Evolutionary conservation across 129 eudicot species (phyloP).

Genomic region (Erigeron canadensis): DNA sequence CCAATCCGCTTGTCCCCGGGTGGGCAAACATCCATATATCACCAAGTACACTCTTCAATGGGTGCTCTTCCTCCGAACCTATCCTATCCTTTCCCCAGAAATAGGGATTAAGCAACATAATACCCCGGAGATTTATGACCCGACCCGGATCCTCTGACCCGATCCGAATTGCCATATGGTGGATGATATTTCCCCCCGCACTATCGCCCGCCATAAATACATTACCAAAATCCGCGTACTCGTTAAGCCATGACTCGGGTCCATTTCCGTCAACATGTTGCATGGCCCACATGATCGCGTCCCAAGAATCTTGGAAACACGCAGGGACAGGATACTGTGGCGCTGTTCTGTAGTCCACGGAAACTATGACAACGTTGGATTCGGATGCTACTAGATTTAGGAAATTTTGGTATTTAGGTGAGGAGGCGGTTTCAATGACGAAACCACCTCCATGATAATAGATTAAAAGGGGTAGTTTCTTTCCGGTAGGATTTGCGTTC

Average conservation of each 20-base stretch:
- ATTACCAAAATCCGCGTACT: slow-evolving; percentile 29
- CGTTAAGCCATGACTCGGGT: slow-evolving; percentile 36
- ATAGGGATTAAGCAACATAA: slow-evolving; percentile 36
- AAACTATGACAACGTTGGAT: slow-evolving; percentile 27
- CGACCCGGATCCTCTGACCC: slow-evolving; percentile 21
- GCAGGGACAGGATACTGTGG: slow-evolving; percentile 39
- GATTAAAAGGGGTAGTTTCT: slow-evolving; percentile 42
- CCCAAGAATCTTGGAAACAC: slow-evolving; percentile 41
- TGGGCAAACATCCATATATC: slow-evolving; percentile 1
- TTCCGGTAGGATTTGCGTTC: neutral
- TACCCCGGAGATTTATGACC: slow-evolving; percentile 18
- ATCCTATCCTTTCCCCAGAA: slow-evolving; percentile 38
- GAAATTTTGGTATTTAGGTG: slow-evolving; percentile 27
- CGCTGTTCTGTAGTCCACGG: slow-evolving; percentile 42
- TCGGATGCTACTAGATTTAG: slow-evolving; percentile 29
- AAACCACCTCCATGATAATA: slow-evolving; percentile 52
- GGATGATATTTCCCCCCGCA: slow-evolving; percentile 44
- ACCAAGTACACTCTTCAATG: neutral
- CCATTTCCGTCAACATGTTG: slow-evolving; percentile 28
- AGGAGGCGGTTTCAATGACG: slow-evolving; percentile 28
- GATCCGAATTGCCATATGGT: slow-evolving; percentile 33
- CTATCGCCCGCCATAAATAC: slow-evolving; percentile 51
- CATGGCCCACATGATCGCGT: slow-evolving; percentile 38
- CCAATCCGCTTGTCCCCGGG: slow-evolving; percentile 27
- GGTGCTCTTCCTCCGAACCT: slow-evolving; percentile 8